A percentile compares a stretch with the other conserved stretches of the same genome.
These are phyloP conservation scores for Mycosphaerella sp. DNA, from an alignment of 2,329 filamentous ascomycete genomes.

Conservation along the genomic window DNA sequence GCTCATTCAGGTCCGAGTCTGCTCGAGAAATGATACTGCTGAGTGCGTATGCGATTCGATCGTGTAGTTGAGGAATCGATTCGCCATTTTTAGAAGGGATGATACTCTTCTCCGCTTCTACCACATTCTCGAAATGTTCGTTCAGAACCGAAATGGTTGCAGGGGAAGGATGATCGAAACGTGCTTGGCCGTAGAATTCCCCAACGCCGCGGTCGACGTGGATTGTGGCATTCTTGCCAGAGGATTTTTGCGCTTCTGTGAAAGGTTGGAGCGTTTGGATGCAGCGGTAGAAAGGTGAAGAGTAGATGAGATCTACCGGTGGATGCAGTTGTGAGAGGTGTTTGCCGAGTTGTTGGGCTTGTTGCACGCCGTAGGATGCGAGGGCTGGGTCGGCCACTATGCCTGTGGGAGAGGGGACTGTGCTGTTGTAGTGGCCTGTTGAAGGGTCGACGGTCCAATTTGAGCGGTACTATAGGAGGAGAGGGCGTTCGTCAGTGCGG, in stretches of 20 bases:
- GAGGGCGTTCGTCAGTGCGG: neutral
- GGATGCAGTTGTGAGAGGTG: constrained; percentile 59
- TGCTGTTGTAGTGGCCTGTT: constrained; percentile 70
- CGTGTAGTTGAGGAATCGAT: constrained; percentile 70
- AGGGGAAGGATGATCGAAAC: constrained; percentile 77
- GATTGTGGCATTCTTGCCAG: constrained; percentile 20
- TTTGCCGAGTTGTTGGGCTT: constrained; percentile 68
- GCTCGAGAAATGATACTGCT: constrained; percentile 64
- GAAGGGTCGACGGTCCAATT: constrained; percentile 79
- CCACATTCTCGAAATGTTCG: constrained; percentile 58
- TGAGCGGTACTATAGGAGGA: constrained; percentile 65
- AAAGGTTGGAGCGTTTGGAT: constrained; percentile 75
- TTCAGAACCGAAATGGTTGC: constrained; percentile 59
- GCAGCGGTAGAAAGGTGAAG: constrained; percentile 80
- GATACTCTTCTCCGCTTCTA: constrained; percentile 47
- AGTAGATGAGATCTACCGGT: constrained; percentile 71
- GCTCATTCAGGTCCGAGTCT: constrained; percentile 59
- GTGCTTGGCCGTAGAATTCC: constrained; percentile 87
- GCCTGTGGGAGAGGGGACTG: constrained; percentile 74
- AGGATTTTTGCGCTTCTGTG: constrained; percentile 44
- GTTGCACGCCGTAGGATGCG: constrained; percentile 76
- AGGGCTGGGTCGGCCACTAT: constrained; percentile 83
- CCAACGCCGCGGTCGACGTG: constrained; percentile 45
- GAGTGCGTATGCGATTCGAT: constrained; percentile 66
- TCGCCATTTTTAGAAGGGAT: constrained; percentile 67